Percentiles rank a stretch among this genome's conserved stretches.
phyloP scores from a whole-genome alignment of 2,329 filamentous ascomycete genomes.

The Clarireedia monteithiana region DNA sequence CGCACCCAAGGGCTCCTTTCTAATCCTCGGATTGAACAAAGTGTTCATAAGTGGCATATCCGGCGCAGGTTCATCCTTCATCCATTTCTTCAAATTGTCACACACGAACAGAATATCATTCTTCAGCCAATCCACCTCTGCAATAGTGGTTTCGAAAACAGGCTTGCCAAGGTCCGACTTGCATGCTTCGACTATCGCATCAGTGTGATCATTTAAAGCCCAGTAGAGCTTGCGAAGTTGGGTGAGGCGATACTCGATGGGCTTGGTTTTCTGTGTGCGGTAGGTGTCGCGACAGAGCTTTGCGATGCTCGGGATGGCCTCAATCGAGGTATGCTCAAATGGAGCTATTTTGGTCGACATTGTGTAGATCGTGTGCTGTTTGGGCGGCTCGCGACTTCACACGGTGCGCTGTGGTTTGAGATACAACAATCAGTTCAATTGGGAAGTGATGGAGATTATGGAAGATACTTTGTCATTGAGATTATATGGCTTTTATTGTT shows the following conservation, averaged over 20 bases:
- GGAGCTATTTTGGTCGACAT: constrained; percentile 22
- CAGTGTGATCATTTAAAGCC: constrained; percentile 73
- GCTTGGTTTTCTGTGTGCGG: constrained; percentile 70
- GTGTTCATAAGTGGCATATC: constrained; percentile 64
- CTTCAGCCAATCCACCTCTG: constrained; percentile 71
- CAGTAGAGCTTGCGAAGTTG: constrained; percentile 95
- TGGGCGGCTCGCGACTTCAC: too few relatives aligned
- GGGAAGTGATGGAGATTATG: too few relatives aligned
- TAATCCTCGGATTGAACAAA: constrained; percentile 64
- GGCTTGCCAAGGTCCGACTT: constrained; percentile 73
- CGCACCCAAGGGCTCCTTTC: constrained; percentile 80
- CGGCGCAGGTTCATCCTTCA: constrained; percentile 68
- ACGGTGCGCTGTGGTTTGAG: too few relatives aligned
- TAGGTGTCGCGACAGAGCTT: constrained; percentile 61
- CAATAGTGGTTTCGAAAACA: constrained; percentile 62
- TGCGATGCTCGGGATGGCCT: constrained; percentile 56
- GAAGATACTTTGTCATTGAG: too few relatives aligned
- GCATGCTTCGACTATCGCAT: constrained; percentile 67
- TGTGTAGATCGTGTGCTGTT: background rate
- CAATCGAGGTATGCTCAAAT: constrained; percentile 56
- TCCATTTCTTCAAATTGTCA: constrained; percentile 72
- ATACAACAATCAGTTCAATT: background rate
- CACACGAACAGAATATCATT: constrained; percentile 75
- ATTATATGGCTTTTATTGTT: too few relatives aligned
- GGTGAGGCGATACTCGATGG: constrained; percentile 69